A percentile compares a stretch with the other conserved stretches of the same genome.
Evolutionary conservation across 148 eudicot species (phyloP).

Genomic region (Gaultheria prostrata): DNA sequence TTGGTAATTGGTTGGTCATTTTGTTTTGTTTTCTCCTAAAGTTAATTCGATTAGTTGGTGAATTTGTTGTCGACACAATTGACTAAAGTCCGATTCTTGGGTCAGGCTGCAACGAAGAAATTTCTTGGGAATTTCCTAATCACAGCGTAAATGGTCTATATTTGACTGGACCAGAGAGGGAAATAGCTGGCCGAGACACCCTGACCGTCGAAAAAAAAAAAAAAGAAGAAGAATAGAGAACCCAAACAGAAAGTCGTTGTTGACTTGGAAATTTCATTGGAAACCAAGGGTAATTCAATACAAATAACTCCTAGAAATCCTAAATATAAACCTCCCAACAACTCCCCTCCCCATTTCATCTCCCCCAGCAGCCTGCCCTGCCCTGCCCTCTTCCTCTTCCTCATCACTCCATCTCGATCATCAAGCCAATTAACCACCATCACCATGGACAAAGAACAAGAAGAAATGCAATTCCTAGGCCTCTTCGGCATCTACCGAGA

Average conservation of each 20-base stretch:
- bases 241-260: too few relatives aligned
- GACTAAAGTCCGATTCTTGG: too few relatives aligned
- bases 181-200: too few relatives aligned
- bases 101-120: too few relatives aligned
- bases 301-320: not conserved
- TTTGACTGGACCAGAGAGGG: too few relatives aligned
- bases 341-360: not conserved
- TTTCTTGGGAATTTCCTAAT: too few relatives aligned
- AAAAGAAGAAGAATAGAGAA: not conserved
- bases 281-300: not conserved
- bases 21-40: too few relatives aligned
- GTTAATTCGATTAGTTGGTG: too few relatives aligned
- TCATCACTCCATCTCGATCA: not conserved
- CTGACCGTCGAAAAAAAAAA: too few relatives aligned
- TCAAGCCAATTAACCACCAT: not conserved
- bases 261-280: not conserved
- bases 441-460: slow-evolving; percentile 34
- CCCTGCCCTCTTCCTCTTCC: not conserved
- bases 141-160: too few relatives aligned
- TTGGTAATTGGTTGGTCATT: too few relatives aligned
- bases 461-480: slow-evolving; percentile 32
- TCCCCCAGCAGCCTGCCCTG: not conserved
- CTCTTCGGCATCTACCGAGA: slow-evolving; percentile 26
- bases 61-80: too few relatives aligned
- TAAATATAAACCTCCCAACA: not conserved